Base-by-base conservation (phyloP, 345 rosid genomes). In the Trapa bicornis region DNA sequence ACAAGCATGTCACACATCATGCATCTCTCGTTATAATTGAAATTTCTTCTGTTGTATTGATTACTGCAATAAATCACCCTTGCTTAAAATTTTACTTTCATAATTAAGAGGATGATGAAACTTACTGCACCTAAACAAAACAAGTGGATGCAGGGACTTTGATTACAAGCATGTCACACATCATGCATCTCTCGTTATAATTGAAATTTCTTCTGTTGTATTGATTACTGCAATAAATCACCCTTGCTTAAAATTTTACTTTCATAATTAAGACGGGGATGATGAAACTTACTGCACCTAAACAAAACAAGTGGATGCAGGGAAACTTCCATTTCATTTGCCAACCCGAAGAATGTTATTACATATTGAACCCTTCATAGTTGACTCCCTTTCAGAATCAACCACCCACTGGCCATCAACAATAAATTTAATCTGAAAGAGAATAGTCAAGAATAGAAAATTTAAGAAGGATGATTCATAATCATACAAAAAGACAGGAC, bases 401-500 rank as follows among this genome's bases (percentile, higher is more conserved):
- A 76, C 68, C 63, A 13, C 82, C 98, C 97, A 94, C 35, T 86
- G 83, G 42, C 88, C 96, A 45, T 90, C 98, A 65, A 93, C 88
- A 14, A 93, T 74, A 77, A 94, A 94, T 74, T 94, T 94, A 68
- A 94, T 83, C 92, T 88, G 81, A 73, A 70, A 58, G 52, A 22
- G 61, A 58, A 67, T 43, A 65, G 58, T 53, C 14, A 73, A 54
- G 29, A 52, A 22, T 60, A 60, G 66, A 62, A 50, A 43, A 54
- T 54, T 22, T 54, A 5, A 22, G 29, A 54, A 54, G n/a, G 56
- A 50, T 50, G 6, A 15, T 15, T 50, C 56, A 15, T n/a, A 10
- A 22, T n/a, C 33, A 22, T 5, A 54, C 35, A 11, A 33, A 50
- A 10, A 54, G 33, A n/a, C 8, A 11, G 32, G 0, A 9, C 35